These are phyloP conservation scores for barley (Hordeum vulgare) DNA, from an alignment of 176 grass and related monocot genomes.

Conservation along the genomic window DNA sequence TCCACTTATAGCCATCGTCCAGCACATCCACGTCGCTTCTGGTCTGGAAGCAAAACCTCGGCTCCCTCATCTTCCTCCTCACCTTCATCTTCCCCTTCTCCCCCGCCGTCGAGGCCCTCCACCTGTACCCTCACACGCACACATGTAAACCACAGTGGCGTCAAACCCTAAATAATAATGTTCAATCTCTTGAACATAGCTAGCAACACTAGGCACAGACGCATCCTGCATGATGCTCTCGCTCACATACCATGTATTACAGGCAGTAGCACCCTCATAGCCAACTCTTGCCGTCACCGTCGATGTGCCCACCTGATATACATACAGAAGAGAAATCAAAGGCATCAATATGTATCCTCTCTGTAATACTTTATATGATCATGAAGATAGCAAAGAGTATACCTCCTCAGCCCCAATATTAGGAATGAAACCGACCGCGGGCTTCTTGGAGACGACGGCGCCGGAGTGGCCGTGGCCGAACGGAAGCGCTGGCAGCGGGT, in stretches of 20 bases:
- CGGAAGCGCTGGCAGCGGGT: constrained; percentile 27
- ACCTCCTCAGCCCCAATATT: constrained; percentile 30
- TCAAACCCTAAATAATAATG: constrained; percentile 22
- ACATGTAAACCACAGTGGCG: background rate
- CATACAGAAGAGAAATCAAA: constrained; percentile 11
- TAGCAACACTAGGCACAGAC: background rate
- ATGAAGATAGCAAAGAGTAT: background rate
- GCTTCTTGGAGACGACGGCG: background rate
- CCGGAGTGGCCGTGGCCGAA: constrained; percentile 3
- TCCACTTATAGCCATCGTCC: constrained; percentile 98
- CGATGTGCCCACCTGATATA: constrained; percentile 40
- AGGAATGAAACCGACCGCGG: background rate
- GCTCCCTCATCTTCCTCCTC: constrained; percentile 94
- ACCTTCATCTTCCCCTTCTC: constrained; percentile 89
- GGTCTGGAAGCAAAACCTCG: constrained; percentile 98
- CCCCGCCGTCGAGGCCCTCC: constrained; percentile 42
- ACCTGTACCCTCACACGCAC: constrained; percentile 34
- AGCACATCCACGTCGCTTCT: constrained; percentile 92
- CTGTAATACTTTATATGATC: background rate
- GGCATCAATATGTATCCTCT: background rate
- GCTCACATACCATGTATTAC: constrained; percentile 38
- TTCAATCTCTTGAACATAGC: background rate
- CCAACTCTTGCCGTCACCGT: constrained; percentile 7
- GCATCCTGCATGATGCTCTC: background rate
- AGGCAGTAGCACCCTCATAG: constrained; percentile 23